Evolutionary conservation across 768 basidiomycete species (phyloP), one percentile per base, ranked within the genome.

Genomic region (Suillus tomentosus): DNA sequence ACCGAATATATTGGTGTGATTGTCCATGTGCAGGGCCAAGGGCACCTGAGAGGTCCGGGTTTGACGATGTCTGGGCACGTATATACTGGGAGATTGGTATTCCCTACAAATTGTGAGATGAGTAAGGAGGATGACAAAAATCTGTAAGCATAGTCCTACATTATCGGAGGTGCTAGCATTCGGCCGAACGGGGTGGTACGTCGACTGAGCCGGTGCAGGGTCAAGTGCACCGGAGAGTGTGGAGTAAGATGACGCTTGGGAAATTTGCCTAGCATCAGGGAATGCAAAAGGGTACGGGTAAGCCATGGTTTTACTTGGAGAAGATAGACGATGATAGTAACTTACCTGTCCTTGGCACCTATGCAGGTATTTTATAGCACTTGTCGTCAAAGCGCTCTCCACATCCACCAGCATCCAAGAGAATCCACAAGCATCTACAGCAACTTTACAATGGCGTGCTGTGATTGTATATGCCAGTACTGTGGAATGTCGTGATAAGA

Each of bases 221-320:
- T 58, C 24, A 5, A 58, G 57, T 11, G 57, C 57, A 19, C 57
- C 39, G 9, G 57, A 42, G 0, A 58, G 57, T 58, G 57, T 27
- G 17, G 57, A 58, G 15, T 42, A 58, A 0, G 39, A 42, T 27
- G 57, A 42, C 10, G 15, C 24, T 19, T 58, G 24, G 10, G 19
- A 5, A 11, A 22, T 36, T 31, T 62, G 62, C 9, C 36, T 39
- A n/a, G 65, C 66, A 53, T 53, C 68, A 22, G 73, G 69, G 48
- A 67, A 75, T 5, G 69, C 8, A 45, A 69, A 43, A 5, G 71
- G 69, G 36, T 75, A 75, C 4, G 66, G 13, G 51, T 67, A 50
- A 17, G 60, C 17, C 74, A 76, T 76, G 47, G 42, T 65, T 56
- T 42, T 17, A 62, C 22, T n/a, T 40, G 22, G 13, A 51, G 24